Conservation (phyloP, 176 grass and related monocot genomes). For the Rhynchospora tenuis region DNA sequence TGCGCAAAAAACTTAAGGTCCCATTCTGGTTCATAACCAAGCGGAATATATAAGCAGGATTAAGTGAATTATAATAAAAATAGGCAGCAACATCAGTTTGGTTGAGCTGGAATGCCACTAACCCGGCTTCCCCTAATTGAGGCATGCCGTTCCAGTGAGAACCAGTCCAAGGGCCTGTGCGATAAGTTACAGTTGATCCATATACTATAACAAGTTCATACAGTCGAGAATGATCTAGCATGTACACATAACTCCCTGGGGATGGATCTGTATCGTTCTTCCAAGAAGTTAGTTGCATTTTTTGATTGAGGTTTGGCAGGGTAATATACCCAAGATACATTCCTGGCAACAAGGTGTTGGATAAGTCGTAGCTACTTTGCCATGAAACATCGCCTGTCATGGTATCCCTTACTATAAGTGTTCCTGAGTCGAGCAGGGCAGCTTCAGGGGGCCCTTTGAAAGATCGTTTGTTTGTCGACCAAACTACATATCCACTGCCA, state of each 20-base stretch:
- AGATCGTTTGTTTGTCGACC: slow-evolving; percentile 1
- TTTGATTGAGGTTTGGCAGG: background rate
- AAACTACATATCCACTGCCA: background rate
- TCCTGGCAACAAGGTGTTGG: slow-evolving; percentile 16
- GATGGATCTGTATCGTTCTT: background rate
- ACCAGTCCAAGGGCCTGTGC: slow-evolving; percentile 17
- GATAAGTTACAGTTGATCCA: background rate
- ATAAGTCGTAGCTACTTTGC: slow-evolving; percentile 19
- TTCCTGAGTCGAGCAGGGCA: background rate
- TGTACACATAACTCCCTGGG: slow-evolving; percentile 1
- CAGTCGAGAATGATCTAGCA: background rate
- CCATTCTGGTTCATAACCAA: slow-evolving; percentile 9
- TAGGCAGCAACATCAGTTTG: background rate
- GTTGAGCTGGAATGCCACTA: slow-evolving; percentile 3
- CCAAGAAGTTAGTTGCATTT: slow-evolving; percentile 24
- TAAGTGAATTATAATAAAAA: slow-evolving; percentile 8
- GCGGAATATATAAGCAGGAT: slow-evolving; percentile 6
- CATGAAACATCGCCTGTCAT: background rate
- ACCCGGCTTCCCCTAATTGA: background rate
- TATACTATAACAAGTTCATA: slow-evolving; percentile 22
- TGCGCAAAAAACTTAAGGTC: slow-evolving; percentile 18
- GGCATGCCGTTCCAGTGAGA: slow-evolving; percentile 19
- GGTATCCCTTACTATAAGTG: slow-evolving; percentile 5
- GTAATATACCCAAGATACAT: background rate
- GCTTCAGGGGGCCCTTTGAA: background rate